Evolutionary conservation across 495 filamentous ascomycete species (phyloP), one percentile per base, ranked within the genome.

Genomic region (Trichoderma virens): DNA sequence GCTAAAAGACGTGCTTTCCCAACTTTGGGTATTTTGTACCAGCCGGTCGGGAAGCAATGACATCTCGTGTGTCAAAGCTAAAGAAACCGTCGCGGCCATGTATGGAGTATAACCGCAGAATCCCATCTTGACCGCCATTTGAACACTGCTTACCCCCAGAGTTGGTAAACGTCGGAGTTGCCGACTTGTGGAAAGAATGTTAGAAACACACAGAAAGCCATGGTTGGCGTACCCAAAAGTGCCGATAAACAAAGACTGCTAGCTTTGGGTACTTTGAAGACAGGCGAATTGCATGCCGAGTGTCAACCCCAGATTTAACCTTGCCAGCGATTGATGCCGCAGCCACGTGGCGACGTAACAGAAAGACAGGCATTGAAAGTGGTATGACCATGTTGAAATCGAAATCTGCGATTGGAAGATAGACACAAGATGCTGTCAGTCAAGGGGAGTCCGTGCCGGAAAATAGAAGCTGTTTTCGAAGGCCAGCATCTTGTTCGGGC

Each of bases 281-380:
- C 51, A 9, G 16, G 51, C 51, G 51, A 56, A 56, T 56, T 56
- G 28, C 51, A 56, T 30, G 23, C 11, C 13, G 27, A 30, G 51
- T 27, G 18, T 30, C 25, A 56, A 56, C 51, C 51, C 51, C 51
- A 56, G 51, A 23, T 56, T 30, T 56, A 23, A 20, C 51, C 51
- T 28, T 56, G 51, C 51, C 28, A 56, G 51, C 51, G 51, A 28
- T 56, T 14, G 51, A 3, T 31, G 51, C 51, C 20, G 51, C 25
- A 2, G 51, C 51, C 51, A 56, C 51, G 51, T 56, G 51, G 51
- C 51, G 51, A 56, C 51, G 51, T 56, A 30, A 56, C 51, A 27
- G 11, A 56, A 56, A 56, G 27, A 8, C 51, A 56, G 51, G 51
- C 27, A 27, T 56, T 18, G 51, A 56, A 27, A 30, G 51, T 14